A percentile compares a stretch with the other conserved stretches of the same genome.
These are phyloP conservation scores for Laguncularia racemosa DNA, from an alignment of 345 rosid species.

Conservation along the genomic window DNA sequence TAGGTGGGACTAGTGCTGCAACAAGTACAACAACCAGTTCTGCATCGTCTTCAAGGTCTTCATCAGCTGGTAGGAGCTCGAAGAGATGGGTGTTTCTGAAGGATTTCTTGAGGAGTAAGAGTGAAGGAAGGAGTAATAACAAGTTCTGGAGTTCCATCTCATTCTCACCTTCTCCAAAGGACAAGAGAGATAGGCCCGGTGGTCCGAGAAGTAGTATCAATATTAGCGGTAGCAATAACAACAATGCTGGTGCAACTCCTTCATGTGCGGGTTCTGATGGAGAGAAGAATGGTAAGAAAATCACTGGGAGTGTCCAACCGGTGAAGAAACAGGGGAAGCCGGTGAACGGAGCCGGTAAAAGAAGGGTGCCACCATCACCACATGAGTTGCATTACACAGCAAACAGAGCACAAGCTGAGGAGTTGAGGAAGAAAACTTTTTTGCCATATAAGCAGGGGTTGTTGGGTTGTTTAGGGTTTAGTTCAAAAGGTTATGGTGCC, in stretches of 20 bases:
- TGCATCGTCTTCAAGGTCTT: constrained; percentile 75
- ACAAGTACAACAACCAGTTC: constrained; percentile 37
- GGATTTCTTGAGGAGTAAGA: constrained; percentile 84
- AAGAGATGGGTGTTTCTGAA: constrained; percentile 88
- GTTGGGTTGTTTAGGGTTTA: constrained; percentile 94
- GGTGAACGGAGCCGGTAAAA: constrained; percentile 48
- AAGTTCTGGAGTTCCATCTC: constrained; percentile 69
- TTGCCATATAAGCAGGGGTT: constrained; percentile 93
- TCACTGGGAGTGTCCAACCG: too few species aligned
- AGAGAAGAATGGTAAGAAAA: too few species aligned
- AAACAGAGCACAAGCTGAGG: constrained; percentile 91
- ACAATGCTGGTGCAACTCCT: too few species aligned
- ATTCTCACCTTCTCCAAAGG: constrained; percentile 52
- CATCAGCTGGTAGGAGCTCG: constrained; percentile 89
- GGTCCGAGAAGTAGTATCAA: too few species aligned
- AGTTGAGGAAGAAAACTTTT: constrained; percentile 90
- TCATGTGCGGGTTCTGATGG: too few species aligned
- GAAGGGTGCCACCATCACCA: constrained; percentile 67
- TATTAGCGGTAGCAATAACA: too few species aligned
- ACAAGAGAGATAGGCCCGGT: constrained; percentile 17
- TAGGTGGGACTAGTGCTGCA: constrained; percentile 6
- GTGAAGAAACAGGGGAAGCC: constrained; percentile 23
- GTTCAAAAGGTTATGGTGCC: constrained; percentile 92
- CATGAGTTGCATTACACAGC: constrained; percentile 92
- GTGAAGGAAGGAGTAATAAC: constrained; percentile 83